Evolutionary conservation across 768 basidiomycete species (phyloP).

Genomic region (Amanita polypyramis): DNA sequence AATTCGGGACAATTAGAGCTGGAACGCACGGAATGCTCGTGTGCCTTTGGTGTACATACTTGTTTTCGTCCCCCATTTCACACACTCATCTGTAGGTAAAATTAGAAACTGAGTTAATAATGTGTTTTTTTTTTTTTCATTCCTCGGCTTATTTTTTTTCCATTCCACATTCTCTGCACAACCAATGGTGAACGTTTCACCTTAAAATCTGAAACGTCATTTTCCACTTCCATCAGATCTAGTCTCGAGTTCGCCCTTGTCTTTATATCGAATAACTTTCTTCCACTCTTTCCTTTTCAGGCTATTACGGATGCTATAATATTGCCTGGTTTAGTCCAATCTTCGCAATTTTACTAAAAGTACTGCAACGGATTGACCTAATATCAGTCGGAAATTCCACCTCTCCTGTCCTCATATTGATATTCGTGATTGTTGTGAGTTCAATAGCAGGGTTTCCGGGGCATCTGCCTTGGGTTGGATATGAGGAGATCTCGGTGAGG

Average conservation of each 20-base stretch:
- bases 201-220: too few relatives aligned
- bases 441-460: slow-evolving; percentile 55
- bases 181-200: too few relatives aligned
- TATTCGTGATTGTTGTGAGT: slow-evolving; percentile 45
- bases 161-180: too few relatives aligned
- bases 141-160: too few relatives aligned
- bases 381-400: slow-evolving; percentile 36
- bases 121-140: too few relatives aligned
- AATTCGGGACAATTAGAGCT: too few relatives aligned
- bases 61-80: too few relatives aligned
- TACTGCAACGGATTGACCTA: slow-evolving; percentile 22
- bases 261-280: background rate
- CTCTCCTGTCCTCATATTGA: slow-evolving; percentile 37
- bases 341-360: background rate
- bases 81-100: too few relatives aligned
- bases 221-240: background rate
- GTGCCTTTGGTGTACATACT: too few relatives aligned
- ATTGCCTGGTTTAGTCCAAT: background rate
- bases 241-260: background rate
- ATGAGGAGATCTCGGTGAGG: background rate
- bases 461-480: slow-evolving; percentile 36
- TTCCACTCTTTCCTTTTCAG: slow-evolving; percentile 4
- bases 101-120: too few relatives aligned
- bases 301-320: background rate
- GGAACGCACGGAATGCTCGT: too few relatives aligned